Percentiles rank a stretch among this genome's conserved stretches.
These are phyloP conservation scores for Cucurbita argyrosperma DNA, from an alignment of 306 rosid species.

Conservation along the genomic window DNA sequence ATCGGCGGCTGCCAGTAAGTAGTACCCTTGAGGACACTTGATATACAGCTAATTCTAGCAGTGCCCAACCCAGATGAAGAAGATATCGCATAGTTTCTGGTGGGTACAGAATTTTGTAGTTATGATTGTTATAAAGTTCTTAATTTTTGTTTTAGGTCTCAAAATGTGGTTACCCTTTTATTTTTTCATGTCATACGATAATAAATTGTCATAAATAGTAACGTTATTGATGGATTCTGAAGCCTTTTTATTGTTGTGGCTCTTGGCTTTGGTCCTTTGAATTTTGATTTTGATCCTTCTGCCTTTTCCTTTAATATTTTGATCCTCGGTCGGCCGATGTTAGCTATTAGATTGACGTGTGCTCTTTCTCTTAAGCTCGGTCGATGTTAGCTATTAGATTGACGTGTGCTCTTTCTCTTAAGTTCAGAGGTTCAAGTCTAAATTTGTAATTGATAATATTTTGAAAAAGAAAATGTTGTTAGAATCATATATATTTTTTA, in stretches of 20 bases:
- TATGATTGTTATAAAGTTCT: slow-evolving; percentile 3
- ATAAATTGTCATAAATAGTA: background rate
- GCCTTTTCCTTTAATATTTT: no score
- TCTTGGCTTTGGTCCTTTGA: background rate
- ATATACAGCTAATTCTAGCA: slow-evolving; percentile 9
- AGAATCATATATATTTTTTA: no score
- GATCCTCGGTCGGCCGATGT: accelerated
- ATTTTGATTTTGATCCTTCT: background rate
- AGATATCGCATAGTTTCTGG: slow-evolving; percentile 7
- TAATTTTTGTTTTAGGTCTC: background rate
- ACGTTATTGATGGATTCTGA: background rate
- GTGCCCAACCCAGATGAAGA: slow-evolving; percentile 25
- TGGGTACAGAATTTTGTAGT: slow-evolving; percentile 63
- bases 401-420: no score
- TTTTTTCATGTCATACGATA: background rate
- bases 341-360: no score
- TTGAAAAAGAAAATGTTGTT: no score
- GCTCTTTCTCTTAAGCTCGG: no score
- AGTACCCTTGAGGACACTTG: background rate
- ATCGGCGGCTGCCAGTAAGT: background rate
- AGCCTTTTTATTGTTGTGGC: background rate
- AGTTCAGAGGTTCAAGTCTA: no score
- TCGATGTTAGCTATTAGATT: no score
- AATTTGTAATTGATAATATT: no score
- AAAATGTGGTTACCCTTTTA: background rate